Conservation (phyloP, 2,329 filamentous ascomycete species). For the Chlorencoelia australis region DNA sequence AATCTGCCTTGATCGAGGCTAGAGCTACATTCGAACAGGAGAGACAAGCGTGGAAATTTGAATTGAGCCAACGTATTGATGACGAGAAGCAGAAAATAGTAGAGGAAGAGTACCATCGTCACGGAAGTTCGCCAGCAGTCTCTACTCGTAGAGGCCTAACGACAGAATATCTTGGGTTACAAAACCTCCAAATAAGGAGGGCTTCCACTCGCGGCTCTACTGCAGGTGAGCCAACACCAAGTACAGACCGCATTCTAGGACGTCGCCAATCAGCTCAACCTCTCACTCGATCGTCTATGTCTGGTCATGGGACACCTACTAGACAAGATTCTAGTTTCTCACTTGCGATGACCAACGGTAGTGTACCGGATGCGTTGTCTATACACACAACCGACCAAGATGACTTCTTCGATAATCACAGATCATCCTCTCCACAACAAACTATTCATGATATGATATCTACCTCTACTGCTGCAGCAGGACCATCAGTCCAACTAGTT, state of each 20-base stretch:
- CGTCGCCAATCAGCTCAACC: slow-evolving; percentile 21
- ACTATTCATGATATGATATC: slow-evolving; percentile 78
- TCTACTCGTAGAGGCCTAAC: slow-evolving; percentile 25
- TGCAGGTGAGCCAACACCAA: slow-evolving; percentile 17
- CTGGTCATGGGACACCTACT: slow-evolving; percentile 22
- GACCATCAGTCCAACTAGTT: slow-evolving; percentile 87
- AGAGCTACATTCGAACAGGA: slow-evolving; percentile 47
- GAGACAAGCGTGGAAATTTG: slow-evolving; percentile 46
- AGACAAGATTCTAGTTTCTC: slow-evolving; percentile 25
- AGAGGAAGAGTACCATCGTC: slow-evolving; percentile 30
- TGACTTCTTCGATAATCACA: slow-evolving; percentile 41
- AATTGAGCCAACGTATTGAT: slow-evolving; percentile 48
- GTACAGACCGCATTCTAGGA: slow-evolving; percentile 12
- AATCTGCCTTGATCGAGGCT: slow-evolving; percentile 52
- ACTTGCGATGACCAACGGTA: slow-evolving; percentile 16
- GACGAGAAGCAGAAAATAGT: slow-evolving; percentile 54
- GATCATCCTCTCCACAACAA: slow-evolving; percentile 51
- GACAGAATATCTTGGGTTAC: slow-evolving; percentile 27
- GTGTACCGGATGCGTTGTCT: slow-evolving; percentile 16
- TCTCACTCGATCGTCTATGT: slow-evolving; percentile 18
- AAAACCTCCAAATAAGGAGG: slow-evolving; percentile 27
- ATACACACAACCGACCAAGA: slow-evolving; percentile 31
- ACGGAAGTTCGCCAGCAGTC: slow-evolving; percentile 23
- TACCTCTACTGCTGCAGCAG: slow-evolving; percentile 79
- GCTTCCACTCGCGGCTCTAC: slow-evolving; percentile 22